A percentile compares a stretch with the other conserved stretches of the same genome.
phyloP scores from a whole-genome alignment of 2,329 filamentous ascomycete genomes.

The Ophiostoma perfectum region DNA sequence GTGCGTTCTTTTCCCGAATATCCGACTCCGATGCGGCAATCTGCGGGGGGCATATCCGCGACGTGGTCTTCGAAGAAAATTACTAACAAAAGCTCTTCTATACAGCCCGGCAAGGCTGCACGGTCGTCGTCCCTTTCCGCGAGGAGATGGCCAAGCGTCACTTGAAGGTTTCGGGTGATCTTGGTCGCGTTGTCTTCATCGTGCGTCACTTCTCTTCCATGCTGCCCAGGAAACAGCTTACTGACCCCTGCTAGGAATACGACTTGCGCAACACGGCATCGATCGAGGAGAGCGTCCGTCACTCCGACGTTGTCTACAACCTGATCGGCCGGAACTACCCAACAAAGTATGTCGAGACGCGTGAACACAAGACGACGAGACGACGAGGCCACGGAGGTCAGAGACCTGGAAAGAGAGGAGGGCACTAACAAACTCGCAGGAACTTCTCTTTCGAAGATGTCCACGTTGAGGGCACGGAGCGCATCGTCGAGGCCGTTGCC shows the following conservation, averaged over 20 bases:
- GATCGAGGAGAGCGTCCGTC: conserved; percentile 92
- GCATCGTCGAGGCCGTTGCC: conserved; percentile 87
- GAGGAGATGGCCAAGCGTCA: conserved; percentile 98
- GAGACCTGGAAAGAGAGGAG: neutral
- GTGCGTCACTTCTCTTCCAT: conserved; percentile 41
- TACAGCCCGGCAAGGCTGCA: conserved; percentile 85
- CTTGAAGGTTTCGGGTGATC: conserved; percentile 90
- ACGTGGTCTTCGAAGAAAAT: neutral
- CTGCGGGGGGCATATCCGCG: no score
- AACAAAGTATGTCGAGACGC: conserved; percentile 64
- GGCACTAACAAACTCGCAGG: conserved; percentile 40
- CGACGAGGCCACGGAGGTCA: neutral
- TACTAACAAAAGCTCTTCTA: neutral
- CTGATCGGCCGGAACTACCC: conserved; percentile 90
- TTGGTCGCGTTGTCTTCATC: conserved; percentile 83
- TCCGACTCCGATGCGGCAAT: no score
- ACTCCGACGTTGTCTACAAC: conserved; percentile 98
- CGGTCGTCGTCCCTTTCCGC: conserved; percentile 84
- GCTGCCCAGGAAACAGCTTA: neutral
- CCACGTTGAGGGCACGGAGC: conserved; percentile 84
- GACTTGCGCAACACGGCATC: conserved; percentile 91
- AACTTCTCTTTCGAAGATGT: conserved; percentile 93
- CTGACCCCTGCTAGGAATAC: conserved; percentile 62
- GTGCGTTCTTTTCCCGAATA: conserved; percentile 38
- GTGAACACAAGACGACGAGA: neutral